Evolutionary conservation across 352 stramenopile genomes (phyloP), one percentile per base, ranked within the genome.

Genomic region (Globisporangium nodosum): DNA sequence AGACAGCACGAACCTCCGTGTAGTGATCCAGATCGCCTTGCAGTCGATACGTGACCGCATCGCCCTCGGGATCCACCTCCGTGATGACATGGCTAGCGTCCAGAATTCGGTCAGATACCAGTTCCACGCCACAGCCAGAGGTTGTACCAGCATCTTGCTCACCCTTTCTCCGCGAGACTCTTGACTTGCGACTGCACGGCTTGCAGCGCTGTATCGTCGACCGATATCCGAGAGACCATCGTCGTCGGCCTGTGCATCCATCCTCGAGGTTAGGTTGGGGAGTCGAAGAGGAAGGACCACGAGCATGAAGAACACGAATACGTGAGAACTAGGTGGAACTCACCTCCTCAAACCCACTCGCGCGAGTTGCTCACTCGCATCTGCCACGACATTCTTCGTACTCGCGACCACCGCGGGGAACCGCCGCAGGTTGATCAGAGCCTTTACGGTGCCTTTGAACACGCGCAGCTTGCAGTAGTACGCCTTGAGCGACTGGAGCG

Each of bases 1-100:
- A 11, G 43, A 13, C 43, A 49, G 43, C 6, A n/a, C 48, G 5
- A 65, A 89, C 82, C 68, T 88, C 65, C 0, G 80, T 89, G 63
- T 92, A 92, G 42, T 81, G 75, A 12, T 86, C 78, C 16, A 92
- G 63, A 48, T 92, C 81, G 47, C 83, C 83, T 63, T 92, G 83
- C 20, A 83, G 65, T 0, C 77, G 71, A 27, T 90, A 90, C 3
- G 71, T 75, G 16, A 92, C 69, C 15, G 78, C 68, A 8, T 63
- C 46, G 5, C 53, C 52, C 7, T 48, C 46, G 8, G 46, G n/a
- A 39, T 79, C 64, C 0, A 78, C 51, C 48, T 88, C 75, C 0
- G 78, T 71, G 3, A 90, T 60, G 43, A 92, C 67, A 64, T 88
- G 77, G 3, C 83, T 92, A 15, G 20, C 13, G 7, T 40, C 24